phyloP scores from a whole-genome alignment of 164 flowering plant genomes.

The Macadamia tetraphylla region DNA sequence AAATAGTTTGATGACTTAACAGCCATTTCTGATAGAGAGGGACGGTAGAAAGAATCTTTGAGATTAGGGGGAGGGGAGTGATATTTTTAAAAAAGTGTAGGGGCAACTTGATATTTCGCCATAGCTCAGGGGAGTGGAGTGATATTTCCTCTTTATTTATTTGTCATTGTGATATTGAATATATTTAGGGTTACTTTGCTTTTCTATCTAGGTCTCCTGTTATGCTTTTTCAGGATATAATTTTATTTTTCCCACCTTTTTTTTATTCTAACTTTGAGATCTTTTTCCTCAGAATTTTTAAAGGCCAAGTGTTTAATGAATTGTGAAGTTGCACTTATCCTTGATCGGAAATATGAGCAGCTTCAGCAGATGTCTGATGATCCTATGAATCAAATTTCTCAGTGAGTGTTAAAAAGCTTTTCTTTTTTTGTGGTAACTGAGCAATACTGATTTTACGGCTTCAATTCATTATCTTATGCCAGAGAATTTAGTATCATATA shows the following conservation, averaged over 20 bases:
- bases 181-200: no score
- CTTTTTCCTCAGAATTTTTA: conserved; percentile 58
- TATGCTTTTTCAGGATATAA: not conserved
- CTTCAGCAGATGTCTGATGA: conserved; percentile 87
- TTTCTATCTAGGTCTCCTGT: no score
- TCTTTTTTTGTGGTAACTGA: not conserved
- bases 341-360: conserved; percentile 89
- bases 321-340: conserved; percentile 88
- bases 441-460: not conserved
- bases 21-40: no score
- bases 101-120: no score
- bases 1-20: no score
- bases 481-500: not conserved
- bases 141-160: not conserved
- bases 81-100: no score
- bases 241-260: no score
- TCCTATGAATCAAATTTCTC: conserved; percentile 85
- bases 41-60: no score
- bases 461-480: not conserved
- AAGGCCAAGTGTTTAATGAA: conserved; percentile 99
- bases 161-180: not conserved
- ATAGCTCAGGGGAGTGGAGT: no score
- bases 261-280: not conserved
- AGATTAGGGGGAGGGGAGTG: no score
- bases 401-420: conserved; percentile 46